Evolutionary conservation across 2,329 filamentous ascomycete species (phyloP), one percentile per base, ranked within the genome.

Genomic region (Dothistroma septosporum): DNA sequence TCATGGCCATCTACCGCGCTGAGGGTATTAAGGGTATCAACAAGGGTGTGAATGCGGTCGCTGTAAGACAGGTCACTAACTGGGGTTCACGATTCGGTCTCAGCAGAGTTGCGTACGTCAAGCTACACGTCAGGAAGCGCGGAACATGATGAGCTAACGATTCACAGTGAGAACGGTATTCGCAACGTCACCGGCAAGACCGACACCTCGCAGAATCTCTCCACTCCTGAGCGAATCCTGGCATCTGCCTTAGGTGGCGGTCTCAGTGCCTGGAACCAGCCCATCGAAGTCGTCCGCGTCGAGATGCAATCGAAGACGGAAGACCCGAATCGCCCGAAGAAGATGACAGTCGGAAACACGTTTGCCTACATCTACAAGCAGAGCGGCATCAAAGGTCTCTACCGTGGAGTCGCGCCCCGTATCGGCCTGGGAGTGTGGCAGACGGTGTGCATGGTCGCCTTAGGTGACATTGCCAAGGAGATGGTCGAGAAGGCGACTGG

Each of bases 261-360:
- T 75, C 83, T 99, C 72, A 92, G 87, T 65, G 94, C 94, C 67
- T 99, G 94, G 94, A 99, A 99, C 81, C 94, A 99, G 84, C 94
- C 94, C 65, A 99, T 99, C 76, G 94, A 99, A 85, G 94, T 99
- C 76, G 97, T 99, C 76, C 91, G 94, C 67, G 93, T 99, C 64
- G 94, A 99, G 85, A 97, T 99, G 91, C 94, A 99, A 87, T 96
- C 91, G 82, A 97, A 97, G 87, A 97, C 89, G 72, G 91, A 90
- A 71, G 94, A 99, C 76, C 92, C 94, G 63, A 97, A 97, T 83
- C 89, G 94, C 56, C 94, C 94, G 70, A 96, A 96, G 87, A 99
- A 99, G 82, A 88, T 99, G 89, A 97, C 92, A 55, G 94, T 99
- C 65, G 90, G 87, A 70, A 96, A 92, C 73, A 82, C 85, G 9